These are phyloP conservation scores for Xylaria sp. DNA, from an alignment of 2,329 filamentous ascomycete species.

Conservation along the genomic window DNA sequence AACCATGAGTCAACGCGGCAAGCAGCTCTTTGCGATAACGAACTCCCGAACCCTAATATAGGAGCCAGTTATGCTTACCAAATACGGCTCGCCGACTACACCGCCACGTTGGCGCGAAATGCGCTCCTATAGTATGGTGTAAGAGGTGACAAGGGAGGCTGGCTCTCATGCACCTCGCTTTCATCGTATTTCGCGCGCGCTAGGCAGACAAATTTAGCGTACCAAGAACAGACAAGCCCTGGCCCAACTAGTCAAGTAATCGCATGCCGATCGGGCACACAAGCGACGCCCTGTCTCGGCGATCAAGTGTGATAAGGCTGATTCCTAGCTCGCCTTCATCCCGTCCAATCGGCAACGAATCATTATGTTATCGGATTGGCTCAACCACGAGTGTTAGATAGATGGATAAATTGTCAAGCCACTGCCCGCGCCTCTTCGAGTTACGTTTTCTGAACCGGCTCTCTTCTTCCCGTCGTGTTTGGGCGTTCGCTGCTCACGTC, in stretches of 20 bases:
- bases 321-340: slow-evolving; percentile 7
- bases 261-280: slow-evolving; percentile 21
- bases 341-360: slow-evolving; percentile 7
- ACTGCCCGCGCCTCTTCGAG: slow-evolving; percentile 8
- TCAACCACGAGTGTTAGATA: not conserved
- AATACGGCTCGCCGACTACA: slow-evolving; percentile 1
- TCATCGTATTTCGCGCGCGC: slow-evolving; percentile 32
- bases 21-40: slow-evolving; percentile 1
- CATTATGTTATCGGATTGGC: slow-evolving; percentile 9
- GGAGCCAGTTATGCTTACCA: slow-evolving; percentile 1
- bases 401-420: not conserved
- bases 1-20: slow-evolving; percentile 8
- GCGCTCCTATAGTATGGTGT: not conserved
- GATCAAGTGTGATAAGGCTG: slow-evolving; percentile 27
- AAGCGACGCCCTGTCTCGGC: slow-evolving; percentile 8
- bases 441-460: not conserved
- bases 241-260: not conserved
- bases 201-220: slow-evolving; percentile 11
- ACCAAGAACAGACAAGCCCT: not conserved
- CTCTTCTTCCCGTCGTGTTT: not conserved
- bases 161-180: slow-evolving; percentile 31
- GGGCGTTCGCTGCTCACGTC: slow-evolving; percentile 20
- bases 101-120: slow-evolving; percentile 22
- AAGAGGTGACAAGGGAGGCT: slow-evolving; percentile 7
- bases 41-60: not conserved